A percentile compares a stretch with the other conserved stretches of the same genome.
phyloP scores from a whole-genome alignment of 78 protist species.

The Polysphondylium violaceum region DNA sequence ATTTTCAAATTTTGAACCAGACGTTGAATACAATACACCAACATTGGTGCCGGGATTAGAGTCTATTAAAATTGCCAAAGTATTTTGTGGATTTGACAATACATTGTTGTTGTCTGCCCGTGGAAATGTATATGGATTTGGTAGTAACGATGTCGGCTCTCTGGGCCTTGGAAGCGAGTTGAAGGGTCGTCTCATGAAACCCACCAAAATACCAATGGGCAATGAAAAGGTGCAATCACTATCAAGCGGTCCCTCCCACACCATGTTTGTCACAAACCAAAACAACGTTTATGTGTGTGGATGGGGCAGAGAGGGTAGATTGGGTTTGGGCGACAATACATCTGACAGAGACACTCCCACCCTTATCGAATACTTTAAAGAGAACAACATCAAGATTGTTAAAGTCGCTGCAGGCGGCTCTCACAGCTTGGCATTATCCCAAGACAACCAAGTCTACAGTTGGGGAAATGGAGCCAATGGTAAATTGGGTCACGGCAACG shows the following conservation, averaged over 20 bases:
- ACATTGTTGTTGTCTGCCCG: constrained; percentile 56
- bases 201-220: constrained; percentile 20
- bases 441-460: constrained; percentile 17
- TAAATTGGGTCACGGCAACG: constrained; percentile 45
- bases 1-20: constrained; percentile 15
- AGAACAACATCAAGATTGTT: constrained; percentile 22
- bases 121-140: constrained; percentile 70
- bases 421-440: constrained; percentile 21
- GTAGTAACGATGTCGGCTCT: constrained; percentile 55
- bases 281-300: constrained; percentile 52
- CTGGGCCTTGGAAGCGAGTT: constrained; percentile 41
- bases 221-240: constrained; percentile 17
- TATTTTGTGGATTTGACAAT: constrained; percentile 61
- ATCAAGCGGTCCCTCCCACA: constrained; percentile 56
- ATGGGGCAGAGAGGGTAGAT: constrained; percentile 67
- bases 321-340: constrained; percentile 61
- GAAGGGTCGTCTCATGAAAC: constrained; percentile 21
- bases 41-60: constrained; percentile 45
- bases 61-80: constrained; percentile 36
- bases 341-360: constrained; percentile 32
- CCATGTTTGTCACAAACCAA: constrained; percentile 18
- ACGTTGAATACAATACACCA: constrained; percentile 41
- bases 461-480: constrained; percentile 74
- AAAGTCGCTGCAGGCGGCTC: constrained; percentile 64
- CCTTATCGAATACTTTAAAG: neutral